Percentiles rank a stretch among this genome's conserved stretches.
These are phyloP conservation scores for Raddia distichophylla DNA, from an alignment of 176 grass and related monocot species.

Conservation along the genomic window DNA sequence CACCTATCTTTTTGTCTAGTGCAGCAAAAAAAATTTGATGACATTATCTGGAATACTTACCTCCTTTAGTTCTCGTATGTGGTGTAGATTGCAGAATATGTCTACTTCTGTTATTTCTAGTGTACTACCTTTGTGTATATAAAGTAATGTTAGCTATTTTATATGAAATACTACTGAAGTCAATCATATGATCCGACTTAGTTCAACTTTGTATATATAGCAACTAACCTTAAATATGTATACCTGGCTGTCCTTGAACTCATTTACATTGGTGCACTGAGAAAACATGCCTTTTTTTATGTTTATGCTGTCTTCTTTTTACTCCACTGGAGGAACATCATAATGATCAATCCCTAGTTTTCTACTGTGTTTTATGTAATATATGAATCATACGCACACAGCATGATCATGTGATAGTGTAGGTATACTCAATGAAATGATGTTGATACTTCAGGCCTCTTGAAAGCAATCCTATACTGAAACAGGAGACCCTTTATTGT, in stretches of 20 bases:
- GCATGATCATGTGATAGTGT: neutral
- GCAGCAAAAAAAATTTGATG: neutral
- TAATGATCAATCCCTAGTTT: constrained; percentile 11
- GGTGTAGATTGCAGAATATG: neutral
- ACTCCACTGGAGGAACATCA: constrained; percentile 12
- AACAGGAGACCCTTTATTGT: constrained; percentile 7
- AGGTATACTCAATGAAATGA: constrained; percentile 15
- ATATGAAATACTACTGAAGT: constrained; percentile 9
- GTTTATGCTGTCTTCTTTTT: neutral
- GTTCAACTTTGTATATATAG: constrained; percentile 15
- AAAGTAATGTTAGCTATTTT: constrained; percentile 24
- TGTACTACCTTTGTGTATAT: constrained; percentile 14
- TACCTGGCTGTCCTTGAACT: neutral
- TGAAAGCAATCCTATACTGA: constrained; percentile 29
- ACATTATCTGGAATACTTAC: constrained; percentile 7
- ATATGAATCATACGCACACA: constrained; percentile 9
- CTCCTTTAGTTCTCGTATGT: constrained; percentile 26
- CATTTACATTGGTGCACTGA: neutral
- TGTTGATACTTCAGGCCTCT: neutral
- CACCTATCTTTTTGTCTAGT: constrained; percentile 14
- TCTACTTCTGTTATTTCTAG: constrained; percentile 10
- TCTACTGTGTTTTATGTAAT: constrained; percentile 1
- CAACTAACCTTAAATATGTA: constrained; percentile 2
- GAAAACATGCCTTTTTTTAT: neutral
- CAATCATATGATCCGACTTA: constrained; percentile 29